Evolutionary conservation across 345 rosid species (phyloP).

Genomic region (Atalantia buxifolia): DNA sequence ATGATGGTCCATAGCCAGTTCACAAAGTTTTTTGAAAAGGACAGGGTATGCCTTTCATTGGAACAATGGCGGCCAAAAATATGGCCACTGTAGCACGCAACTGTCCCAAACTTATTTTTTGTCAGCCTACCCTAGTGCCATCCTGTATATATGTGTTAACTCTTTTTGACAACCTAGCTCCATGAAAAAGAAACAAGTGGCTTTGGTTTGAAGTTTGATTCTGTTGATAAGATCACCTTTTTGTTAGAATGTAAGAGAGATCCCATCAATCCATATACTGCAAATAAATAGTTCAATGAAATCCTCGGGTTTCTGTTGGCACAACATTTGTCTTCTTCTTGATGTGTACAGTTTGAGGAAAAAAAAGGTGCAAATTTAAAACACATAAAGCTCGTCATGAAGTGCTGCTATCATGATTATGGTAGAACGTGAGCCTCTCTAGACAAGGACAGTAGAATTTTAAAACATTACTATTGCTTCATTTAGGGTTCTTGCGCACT

Average conservation of each 20-base stretch:
- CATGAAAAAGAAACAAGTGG: conserved; percentile 22
- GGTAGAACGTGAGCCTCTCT: background rate
- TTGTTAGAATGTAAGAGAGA: background rate
- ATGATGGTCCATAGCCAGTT: conserved; percentile 11
- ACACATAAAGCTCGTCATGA: background rate
- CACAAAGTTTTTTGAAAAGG: conserved; percentile 13
- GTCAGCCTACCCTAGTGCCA: conserved; percentile 19
- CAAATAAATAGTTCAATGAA: conserved; percentile 5
- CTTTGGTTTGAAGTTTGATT: conserved; percentile 10
- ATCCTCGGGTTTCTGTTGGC: conserved; percentile 5
- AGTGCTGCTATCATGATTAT: background rate
- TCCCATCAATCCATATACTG: conserved; percentile 15
- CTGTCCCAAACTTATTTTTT: conserved; percentile 17
- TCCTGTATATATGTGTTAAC: conserved; percentile 5
- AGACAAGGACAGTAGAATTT: conserved; percentile 10
- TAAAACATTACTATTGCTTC: background rate
- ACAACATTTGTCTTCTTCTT: conserved; percentile 11
- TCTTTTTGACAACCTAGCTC: background rate
- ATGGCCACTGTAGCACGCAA: conserved; percentile 9
- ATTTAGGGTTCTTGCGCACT: background rate
- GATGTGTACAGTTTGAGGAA: background rate
- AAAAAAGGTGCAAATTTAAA: background rate
- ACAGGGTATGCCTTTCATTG: conserved; percentile 12
- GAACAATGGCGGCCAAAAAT: conserved; percentile 15
- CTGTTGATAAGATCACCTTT: conserved; percentile 12